phyloP scores from a whole-genome alignment of 1,284 basidiomycete genomes.

The Leccinum glutinopallens region DNA sequence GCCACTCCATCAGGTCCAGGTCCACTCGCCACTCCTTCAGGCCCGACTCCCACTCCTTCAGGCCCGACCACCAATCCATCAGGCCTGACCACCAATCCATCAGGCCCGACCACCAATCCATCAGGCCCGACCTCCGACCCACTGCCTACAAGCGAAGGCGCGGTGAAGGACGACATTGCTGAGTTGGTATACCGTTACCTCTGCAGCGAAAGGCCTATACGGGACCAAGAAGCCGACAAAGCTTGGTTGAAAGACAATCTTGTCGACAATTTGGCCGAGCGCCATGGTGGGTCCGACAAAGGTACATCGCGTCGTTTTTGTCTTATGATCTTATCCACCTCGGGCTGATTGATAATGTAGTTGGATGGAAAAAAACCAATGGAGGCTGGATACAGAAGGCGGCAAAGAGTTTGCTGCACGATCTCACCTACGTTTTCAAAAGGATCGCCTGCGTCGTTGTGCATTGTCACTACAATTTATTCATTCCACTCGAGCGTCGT shows the following conservation, averaged over 20 bases:
- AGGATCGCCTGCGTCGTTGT: not conserved
- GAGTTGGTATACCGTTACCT: not conserved
- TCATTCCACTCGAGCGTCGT: not conserved
- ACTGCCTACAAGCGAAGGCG: not conserved
- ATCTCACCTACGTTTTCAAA: not conserved
- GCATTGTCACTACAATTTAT: not conserved
- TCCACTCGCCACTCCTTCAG: too few relatives aligned
- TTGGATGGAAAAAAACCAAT: not conserved
- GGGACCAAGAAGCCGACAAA: not conserved
- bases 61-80: too few relatives aligned
- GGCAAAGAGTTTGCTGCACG: not conserved
- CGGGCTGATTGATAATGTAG: not conserved
- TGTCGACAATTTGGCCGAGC: not conserved
- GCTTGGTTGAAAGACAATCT: not conserved
- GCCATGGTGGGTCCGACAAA: not conserved
- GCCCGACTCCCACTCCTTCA: too few relatives aligned
- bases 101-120: too few relatives aligned
- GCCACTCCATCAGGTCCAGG: too few relatives aligned
- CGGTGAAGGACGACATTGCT: not conserved
- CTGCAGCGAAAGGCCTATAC: not conserved
- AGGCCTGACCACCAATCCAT: too few relatives aligned
- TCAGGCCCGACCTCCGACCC: not conserved
- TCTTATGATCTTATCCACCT: too few relatives aligned
- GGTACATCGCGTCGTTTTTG: not conserved
- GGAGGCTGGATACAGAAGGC: not conserved